A percentile compares a stretch with the other conserved stretches of the same genome.
Evolutionary conservation across 140 eudicot species (phyloP).

Genomic region (Cichorium intybus): DNA sequence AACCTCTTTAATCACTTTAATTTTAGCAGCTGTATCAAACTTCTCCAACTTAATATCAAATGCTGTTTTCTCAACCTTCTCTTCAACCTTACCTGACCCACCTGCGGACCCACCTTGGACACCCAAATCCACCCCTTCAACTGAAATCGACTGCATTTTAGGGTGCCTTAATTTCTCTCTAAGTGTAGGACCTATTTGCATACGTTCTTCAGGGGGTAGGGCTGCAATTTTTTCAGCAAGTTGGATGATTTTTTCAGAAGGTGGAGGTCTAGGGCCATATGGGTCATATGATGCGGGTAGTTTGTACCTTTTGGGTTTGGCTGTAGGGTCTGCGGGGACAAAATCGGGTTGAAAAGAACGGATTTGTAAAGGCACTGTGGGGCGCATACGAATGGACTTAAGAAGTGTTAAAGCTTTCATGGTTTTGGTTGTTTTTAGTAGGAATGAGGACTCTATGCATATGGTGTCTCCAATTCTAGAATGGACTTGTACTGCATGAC

Average conservation of each 20-base stretch:
- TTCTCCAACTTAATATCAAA: slow-evolving; percentile 87
- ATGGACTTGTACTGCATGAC: slow-evolving; percentile 4
- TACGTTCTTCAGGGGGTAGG: slow-evolving; percentile 72
- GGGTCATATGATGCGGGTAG: slow-evolving; percentile 76
- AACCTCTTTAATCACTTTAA: slow-evolving; percentile 86
- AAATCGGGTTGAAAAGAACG: slow-evolving; percentile 75
- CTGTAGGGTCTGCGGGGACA: slow-evolving; percentile 60
- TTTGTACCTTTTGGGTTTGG: slow-evolving; percentile 76
- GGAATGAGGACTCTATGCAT: slow-evolving; percentile 9
- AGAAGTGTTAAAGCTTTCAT: slow-evolving; percentile 53
- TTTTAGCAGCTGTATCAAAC: slow-evolving; percentile 66
- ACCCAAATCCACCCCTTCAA: slow-evolving; percentile 65
- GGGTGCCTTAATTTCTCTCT: slow-evolving; percentile 53
- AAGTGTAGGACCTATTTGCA: slow-evolving; percentile 63
- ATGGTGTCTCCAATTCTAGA: neutral
- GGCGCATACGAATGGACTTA: slow-evolving; percentile 31
- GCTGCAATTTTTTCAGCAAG: slow-evolving; percentile 86
- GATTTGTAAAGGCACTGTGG: slow-evolving; percentile 49
- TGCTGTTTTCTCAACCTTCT: slow-evolving; percentile 74
- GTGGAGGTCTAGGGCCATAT: slow-evolving; percentile 92
- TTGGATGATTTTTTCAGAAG: slow-evolving; percentile 80
- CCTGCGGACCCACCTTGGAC: slow-evolving; percentile 44
- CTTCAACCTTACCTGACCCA: slow-evolving; percentile 59
- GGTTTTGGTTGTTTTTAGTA: slow-evolving; percentile 19
- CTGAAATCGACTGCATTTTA: slow-evolving; percentile 58